Evolutionary conservation across 2,329 filamentous ascomycete genomes (phyloP).

Genomic region (Penicillium sp.): DNA sequence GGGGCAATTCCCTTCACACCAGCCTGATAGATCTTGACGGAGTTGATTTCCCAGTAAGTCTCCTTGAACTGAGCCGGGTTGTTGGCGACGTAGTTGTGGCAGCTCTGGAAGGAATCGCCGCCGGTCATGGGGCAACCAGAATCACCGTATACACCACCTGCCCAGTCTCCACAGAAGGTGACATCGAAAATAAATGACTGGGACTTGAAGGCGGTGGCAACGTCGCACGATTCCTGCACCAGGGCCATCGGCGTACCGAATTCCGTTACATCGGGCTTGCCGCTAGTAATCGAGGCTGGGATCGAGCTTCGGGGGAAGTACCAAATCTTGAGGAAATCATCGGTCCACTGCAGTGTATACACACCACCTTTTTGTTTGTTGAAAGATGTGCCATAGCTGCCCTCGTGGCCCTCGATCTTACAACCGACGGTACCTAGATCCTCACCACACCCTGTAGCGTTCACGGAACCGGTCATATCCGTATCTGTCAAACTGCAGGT

Average conservation of each 20-base stretch:
- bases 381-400: slow-evolving; percentile 54
- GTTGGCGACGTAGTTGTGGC: slow-evolving; percentile 68
- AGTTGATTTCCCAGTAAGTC: slow-evolving; percentile 77
- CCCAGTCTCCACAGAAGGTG: slow-evolving; percentile 59
- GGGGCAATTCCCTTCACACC: slow-evolving; percentile 17
- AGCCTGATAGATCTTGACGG: slow-evolving; percentile 62
- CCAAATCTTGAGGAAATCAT: slow-evolving; percentile 52
- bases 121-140: slow-evolving; percentile 56
- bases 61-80: slow-evolving; percentile 70
- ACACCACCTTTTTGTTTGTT: slow-evolving; percentile 53
- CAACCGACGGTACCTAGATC: slow-evolving; percentile 41
- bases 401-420: slow-evolving; percentile 40
- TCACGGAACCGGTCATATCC: slow-evolving; percentile 51
- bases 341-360: slow-evolving; percentile 52
- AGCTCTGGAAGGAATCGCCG: slow-evolving; percentile 61
- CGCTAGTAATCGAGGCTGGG: slow-evolving; percentile 46
- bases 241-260: slow-evolving; percentile 51
- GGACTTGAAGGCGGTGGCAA: slow-evolving; percentile 42
- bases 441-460: slow-evolving; percentile 52
- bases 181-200: slow-evolving; percentile 52
- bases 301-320: slow-evolving; percentile 49
- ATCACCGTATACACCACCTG: slow-evolving; percentile 51
- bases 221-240: slow-evolving; percentile 44
- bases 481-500: slow-evolving; percentile 46
- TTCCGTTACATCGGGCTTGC: slow-evolving; percentile 44